A percentile compares a stretch with the other conserved stretches of the same genome.
phyloP scores from a whole-genome alignment of 2,329 filamentous ascomycete genomes.

The Parastagonospora avenae region DNA sequence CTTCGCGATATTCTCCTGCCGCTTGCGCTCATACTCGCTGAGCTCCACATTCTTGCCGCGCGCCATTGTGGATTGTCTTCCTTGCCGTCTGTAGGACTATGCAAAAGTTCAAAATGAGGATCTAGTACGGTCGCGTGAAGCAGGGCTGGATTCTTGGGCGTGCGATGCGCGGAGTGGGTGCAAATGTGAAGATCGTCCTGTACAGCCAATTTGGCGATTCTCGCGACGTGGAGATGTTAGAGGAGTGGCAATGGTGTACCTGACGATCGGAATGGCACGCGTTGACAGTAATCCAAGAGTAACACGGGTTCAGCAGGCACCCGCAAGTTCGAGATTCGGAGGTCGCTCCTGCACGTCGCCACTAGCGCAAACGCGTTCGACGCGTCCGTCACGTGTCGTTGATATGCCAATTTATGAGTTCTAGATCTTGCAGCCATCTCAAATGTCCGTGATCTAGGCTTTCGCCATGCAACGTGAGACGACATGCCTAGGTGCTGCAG shows the following conservation, averaged over 20 bases:
- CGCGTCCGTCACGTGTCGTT: constrained; percentile 18
- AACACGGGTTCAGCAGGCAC: neutral
- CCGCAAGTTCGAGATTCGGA: neutral
- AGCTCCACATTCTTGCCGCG: constrained; percentile 59
- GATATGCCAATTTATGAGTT: neutral
- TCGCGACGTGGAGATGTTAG: constrained; percentile 1
- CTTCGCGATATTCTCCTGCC: constrained; percentile 83
- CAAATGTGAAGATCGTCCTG: neutral
- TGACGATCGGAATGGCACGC: constrained; percentile 3
- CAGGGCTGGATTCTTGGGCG: neutral
- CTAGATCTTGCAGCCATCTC: neutral
- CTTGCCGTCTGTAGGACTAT: neutral
- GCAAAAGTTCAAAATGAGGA: neutral
- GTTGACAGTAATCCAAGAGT: neutral
- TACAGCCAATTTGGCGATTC: neutral
- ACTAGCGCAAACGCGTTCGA: constrained; percentile 20
- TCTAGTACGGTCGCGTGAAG: neutral
- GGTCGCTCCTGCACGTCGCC: constrained; percentile 7
- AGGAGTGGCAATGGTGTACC: constrained; percentile 8
- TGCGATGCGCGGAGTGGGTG: constrained; percentile 6
- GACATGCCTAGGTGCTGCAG: too few relatives aligned
- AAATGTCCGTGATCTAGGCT: neutral
- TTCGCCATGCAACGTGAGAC: too few relatives aligned
- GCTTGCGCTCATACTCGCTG: constrained; percentile 84
- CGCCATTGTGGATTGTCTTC: constrained; percentile 32